Evolutionary conservation across 1,284 basidiomycete genomes (phyloP).

Genomic region (Apiotrichum veenhuisii): DNA sequence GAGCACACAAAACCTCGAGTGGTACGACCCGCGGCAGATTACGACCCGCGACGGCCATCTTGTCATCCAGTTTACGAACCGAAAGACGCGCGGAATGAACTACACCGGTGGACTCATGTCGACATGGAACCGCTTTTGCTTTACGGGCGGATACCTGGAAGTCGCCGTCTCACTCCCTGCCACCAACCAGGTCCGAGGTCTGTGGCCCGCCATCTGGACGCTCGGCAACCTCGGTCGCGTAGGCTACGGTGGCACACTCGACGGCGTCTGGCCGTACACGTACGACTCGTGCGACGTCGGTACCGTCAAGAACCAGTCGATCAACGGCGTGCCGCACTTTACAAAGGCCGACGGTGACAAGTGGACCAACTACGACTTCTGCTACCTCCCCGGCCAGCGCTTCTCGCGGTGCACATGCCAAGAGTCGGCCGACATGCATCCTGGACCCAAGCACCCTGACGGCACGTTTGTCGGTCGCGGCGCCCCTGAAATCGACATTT

Average conservation of each 20-base stretch:
- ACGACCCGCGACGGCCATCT: conserved; percentile 62
- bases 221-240: conserved; percentile 54
- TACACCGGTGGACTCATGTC: conserved; percentile 65
- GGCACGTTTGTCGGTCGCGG: conserved; percentile 74
- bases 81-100: conserved; percentile 64
- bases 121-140: conserved; percentile 88
- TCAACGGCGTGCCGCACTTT: conserved; percentile 36
- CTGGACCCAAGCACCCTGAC: conserved; percentile 63
- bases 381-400: conserved; percentile 75
- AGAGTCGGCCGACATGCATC: conserved; percentile 64
- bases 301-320: conserved; percentile 57
- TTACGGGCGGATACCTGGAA: conserved; percentile 81
- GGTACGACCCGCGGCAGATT: conserved; percentile 56
- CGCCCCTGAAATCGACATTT: conserved; percentile 80
- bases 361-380: conserved; percentile 43
- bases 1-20: conserved; percentile 75
- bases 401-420: conserved; percentile 76
- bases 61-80: conserved; percentile 61
- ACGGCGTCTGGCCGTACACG: conserved; percentile 55
- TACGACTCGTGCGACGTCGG: conserved; percentile 56
- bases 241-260: conserved; percentile 50
- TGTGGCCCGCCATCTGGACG: conserved; percentile 58
- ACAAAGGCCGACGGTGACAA: conserved; percentile 31
- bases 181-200: conserved; percentile 61
- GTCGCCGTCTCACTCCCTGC: conserved; percentile 73